phyloP scores from a whole-genome alignment of 2,329 filamentous ascomycete genomes.

The Monilinia fructigena region DNA sequence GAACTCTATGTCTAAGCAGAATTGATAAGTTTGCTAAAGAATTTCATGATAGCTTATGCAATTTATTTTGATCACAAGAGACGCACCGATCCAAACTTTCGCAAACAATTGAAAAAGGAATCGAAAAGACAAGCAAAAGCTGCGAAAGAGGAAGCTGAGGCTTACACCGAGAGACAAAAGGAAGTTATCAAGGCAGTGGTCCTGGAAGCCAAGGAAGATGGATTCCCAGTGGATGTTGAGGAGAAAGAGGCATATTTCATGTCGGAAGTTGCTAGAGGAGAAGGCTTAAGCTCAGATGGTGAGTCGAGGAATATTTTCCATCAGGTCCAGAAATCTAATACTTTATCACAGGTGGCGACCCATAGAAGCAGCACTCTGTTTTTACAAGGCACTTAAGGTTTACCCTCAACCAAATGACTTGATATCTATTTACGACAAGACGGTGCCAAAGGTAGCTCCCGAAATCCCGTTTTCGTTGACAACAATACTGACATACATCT shows the following conservation, averaged over 20 bases:
- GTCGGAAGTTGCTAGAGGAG: slow-evolving; percentile 87
- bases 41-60: slow-evolving; percentile 54
- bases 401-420: slow-evolving; percentile 92
- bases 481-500: slow-evolving; percentile 31
- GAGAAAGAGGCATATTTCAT: slow-evolving; percentile 97
- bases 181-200: slow-evolving; percentile 73
- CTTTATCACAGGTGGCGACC: slow-evolving; percentile 56
- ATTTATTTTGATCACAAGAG: slow-evolving; percentile 68
- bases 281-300: slow-evolving; percentile 81
- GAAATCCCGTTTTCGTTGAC: slow-evolving; percentile 30
- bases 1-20: neutral
- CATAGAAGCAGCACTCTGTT: slow-evolving; percentile 85
- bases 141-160: slow-evolving; percentile 70
- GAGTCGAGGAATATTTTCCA: slow-evolving; percentile 40
- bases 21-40: slow-evolving; percentile 28
- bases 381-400: slow-evolving; percentile 98
- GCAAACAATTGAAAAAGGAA: slow-evolving; percentile 68
- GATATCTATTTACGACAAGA: slow-evolving; percentile 98
- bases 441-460: slow-evolving; percentile 81
- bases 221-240: slow-evolving; percentile 85
- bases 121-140: slow-evolving; percentile 69
- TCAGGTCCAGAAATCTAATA: slow-evolving; percentile 3
- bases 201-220: slow-evolving; percentile 81
- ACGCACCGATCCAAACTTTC: slow-evolving; percentile 63
- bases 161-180: slow-evolving; percentile 64